A percentile compares a stretch with the other conserved stretches of the same genome.
Evolutionary conservation across 768 basidiomycete genomes (phyloP).

Genomic region (Pleurotus djamor): DNA sequence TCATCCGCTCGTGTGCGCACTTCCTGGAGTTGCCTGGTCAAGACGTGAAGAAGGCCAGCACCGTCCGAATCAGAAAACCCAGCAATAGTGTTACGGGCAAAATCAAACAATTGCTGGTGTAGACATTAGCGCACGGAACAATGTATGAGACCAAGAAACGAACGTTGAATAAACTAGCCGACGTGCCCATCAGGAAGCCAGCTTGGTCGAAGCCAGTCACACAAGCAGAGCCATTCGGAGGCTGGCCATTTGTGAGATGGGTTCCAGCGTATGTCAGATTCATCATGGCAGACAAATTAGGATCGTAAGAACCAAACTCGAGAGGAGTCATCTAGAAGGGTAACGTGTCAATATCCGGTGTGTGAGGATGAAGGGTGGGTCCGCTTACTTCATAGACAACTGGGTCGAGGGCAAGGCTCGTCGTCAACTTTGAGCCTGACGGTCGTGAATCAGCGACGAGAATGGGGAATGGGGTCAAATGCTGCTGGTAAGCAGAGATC

Average conservation of each 20-base stretch:
- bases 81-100: slow-evolving; percentile 36
- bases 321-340: slow-evolving; percentile 49
- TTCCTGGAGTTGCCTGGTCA: slow-evolving; percentile 41
- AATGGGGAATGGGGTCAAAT: slow-evolving; percentile 64
- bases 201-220: slow-evolving; percentile 75
- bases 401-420: slow-evolving; percentile 34
- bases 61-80: slow-evolving; percentile 33
- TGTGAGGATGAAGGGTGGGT: background rate
- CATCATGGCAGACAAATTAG: slow-evolving; percentile 66
- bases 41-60: slow-evolving; percentile 43
- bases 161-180: slow-evolving; percentile 68
- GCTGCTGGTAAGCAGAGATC: slow-evolving; percentile 48
- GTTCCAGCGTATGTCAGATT: slow-evolving; percentile 67
- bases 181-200: slow-evolving; percentile 73
- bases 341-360: background rate
- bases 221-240: slow-evolving; percentile 56
- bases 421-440: slow-evolving; percentile 38
- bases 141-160: slow-evolving; percentile 8
- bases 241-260: slow-evolving; percentile 51
- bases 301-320: slow-evolving; percentile 76
- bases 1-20: slow-evolving; percentile 53
- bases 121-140: background rate
- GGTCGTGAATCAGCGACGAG: slow-evolving; percentile 56
- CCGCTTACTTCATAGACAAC: slow-evolving; percentile 58
- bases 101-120: slow-evolving; percentile 47